Conservation (phyloP, 106 monocot species). For the Dactylorhiza incarnata region DNA sequence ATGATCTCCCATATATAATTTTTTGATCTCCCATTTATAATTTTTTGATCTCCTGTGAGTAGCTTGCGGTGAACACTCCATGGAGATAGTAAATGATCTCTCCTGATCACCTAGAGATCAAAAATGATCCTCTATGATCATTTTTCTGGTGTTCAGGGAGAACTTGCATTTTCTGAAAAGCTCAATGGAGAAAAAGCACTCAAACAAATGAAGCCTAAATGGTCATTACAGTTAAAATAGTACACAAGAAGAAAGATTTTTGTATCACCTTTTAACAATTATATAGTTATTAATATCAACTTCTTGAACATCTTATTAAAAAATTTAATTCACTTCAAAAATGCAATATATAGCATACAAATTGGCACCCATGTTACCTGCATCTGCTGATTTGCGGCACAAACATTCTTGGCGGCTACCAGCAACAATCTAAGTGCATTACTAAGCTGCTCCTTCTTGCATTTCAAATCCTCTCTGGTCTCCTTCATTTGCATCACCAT, state of each 20-base stretch:
- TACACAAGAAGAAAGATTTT: not conserved
- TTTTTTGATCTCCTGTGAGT: too few species aligned
- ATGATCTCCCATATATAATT: too few species aligned
- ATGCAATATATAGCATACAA: not conserved
- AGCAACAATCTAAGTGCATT: conserved; percentile 40
- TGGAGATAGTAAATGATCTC: too few species aligned
- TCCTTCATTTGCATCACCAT: conserved; percentile 39
- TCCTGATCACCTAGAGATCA: too few species aligned
- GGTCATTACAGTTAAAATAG: not conserved
- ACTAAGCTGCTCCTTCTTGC: conserved; percentile 53
- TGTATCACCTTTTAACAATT: not conserved
- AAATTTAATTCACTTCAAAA: conserved; percentile 6
- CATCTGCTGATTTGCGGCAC: conserved; percentile 44
- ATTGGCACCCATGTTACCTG: conserved; percentile 37
- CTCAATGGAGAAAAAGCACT: not conserved
- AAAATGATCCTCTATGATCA: too few species aligned
- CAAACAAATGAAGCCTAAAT: not conserved
- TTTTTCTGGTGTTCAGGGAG: too few species aligned
- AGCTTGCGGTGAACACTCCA: too few species aligned
- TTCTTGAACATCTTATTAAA: not conserved
- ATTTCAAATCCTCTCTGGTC: conserved; percentile 33
- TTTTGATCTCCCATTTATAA: too few species aligned
- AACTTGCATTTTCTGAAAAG: not conserved
- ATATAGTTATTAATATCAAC: not conserved
- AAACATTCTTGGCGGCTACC: conserved; percentile 60